Evolutionary conservation across 306 rosid species (phyloP).

Genomic region (Cicer arietinum): DNA sequence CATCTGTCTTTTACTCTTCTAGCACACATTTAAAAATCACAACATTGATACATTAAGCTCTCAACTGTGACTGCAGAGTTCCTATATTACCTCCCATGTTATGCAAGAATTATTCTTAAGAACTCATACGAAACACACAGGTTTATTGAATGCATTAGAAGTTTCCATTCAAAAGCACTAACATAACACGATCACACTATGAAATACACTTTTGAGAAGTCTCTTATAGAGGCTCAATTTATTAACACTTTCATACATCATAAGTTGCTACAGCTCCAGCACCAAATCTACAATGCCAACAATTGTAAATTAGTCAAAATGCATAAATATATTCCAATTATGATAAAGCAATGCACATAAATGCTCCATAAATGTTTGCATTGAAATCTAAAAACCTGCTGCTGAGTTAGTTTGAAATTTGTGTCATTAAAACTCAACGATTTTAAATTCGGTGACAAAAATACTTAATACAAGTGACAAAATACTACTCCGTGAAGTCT

Average conservation of each 20-base stretch:
- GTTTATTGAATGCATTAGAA: slow-evolving; percentile 40
- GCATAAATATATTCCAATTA: slow-evolving; percentile 30
- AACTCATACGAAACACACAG: slow-evolving; percentile 46
- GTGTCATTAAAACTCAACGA: slow-evolving; percentile 12
- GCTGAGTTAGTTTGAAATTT: slow-evolving; percentile 21
- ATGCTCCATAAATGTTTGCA: slow-evolving; percentile 34
- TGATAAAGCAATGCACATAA: slow-evolving; percentile 33
- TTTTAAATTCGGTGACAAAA: neutral
- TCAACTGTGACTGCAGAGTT: slow-evolving; percentile 18
- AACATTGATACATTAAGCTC: slow-evolving; percentile 19
- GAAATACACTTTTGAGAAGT: slow-evolving; percentile 50
- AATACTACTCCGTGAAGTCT: neutral
- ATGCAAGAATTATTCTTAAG: slow-evolving; percentile 18
- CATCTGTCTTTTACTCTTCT: slow-evolving; percentile 6
- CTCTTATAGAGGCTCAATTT: slow-evolving; percentile 41
- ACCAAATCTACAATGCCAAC: slow-evolving; percentile 80
- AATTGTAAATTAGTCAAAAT: slow-evolving; percentile 45
- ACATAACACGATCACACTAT: slow-evolving; percentile 44
- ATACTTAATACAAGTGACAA: neutral
- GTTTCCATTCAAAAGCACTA: slow-evolving; percentile 39
- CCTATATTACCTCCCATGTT: neutral
- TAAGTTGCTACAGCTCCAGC: slow-evolving; percentile 78
- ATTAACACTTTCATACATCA: slow-evolving; percentile 40
- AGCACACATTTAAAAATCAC: neutral
- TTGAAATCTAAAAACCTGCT: slow-evolving; percentile 1